phyloP scores from a whole-genome alignment of 2,329 filamentous ascomycete species.

The Penicillium aurantiogriseum region DNA sequence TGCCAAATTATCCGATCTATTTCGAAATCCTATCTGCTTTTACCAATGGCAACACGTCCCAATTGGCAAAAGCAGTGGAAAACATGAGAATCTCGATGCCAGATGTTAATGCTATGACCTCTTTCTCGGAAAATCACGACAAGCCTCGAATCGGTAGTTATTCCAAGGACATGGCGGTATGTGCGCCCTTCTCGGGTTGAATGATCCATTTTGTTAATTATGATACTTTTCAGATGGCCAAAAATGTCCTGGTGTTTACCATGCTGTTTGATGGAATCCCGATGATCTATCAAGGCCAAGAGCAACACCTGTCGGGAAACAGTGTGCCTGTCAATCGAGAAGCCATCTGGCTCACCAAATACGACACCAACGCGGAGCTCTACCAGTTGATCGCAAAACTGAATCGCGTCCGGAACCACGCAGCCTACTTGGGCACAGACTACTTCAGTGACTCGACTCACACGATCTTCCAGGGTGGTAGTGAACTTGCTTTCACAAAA shows the following conservation, averaged over 20 bases:
- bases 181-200: not conserved
- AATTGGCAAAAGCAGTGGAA: constrained; percentile 26
- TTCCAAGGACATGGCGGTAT: constrained; percentile 52
- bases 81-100: constrained; percentile 29
- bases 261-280: constrained; percentile 58
- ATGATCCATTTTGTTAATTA: constrained; percentile 5
- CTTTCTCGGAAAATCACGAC: constrained; percentile 62
- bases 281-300: constrained; percentile 44
- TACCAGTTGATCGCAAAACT: constrained; percentile 41
- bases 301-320: constrained; percentile 57
- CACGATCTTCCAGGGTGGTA: constrained; percentile 24
- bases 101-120: constrained; percentile 50
- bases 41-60: constrained; percentile 29
- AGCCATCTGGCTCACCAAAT: constrained; percentile 51
- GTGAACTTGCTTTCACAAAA: constrained; percentile 48
- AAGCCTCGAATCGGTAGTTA: constrained; percentile 53
- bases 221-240: constrained; percentile 43
- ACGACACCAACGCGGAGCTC: constrained; percentile 41
- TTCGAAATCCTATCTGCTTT: constrained; percentile 35
- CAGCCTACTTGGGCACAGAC: constrained; percentile 32
- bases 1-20: constrained; percentile 49
- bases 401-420: constrained; percentile 46
- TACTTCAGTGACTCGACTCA: constrained; percentile 39
- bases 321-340: constrained; percentile 52
- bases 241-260: constrained; percentile 62